Conservation (phyloP, 2,329 filamentous ascomycete species). For the Lecanicillium sp. region DNA sequence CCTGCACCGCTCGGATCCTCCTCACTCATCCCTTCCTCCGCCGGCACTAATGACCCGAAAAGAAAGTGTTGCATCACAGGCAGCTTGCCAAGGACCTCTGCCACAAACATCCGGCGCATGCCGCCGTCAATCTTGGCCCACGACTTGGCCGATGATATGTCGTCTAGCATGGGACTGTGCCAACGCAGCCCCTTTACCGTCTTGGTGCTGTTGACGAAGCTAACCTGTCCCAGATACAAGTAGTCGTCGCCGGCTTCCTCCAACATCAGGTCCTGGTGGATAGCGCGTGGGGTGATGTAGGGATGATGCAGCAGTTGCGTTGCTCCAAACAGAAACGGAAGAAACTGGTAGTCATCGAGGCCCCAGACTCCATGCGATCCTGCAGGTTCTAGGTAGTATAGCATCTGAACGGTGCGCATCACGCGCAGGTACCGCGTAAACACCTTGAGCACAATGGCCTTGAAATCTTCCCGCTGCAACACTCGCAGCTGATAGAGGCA, state of each 20-base stretch:
- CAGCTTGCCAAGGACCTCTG: constrained; percentile 84
- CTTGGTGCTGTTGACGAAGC: constrained; percentile 93
- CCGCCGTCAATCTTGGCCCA: constrained; percentile 92
- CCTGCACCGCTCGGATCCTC: constrained; percentile 42
- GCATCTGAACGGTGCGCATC: constrained; percentile 81
- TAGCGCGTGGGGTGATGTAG: constrained; percentile 68
- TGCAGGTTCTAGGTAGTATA: constrained; percentile 94
- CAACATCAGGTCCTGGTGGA: constrained; percentile 80
- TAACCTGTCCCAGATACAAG: constrained; percentile 85
- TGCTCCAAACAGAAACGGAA: constrained; percentile 91
- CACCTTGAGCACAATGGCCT: constrained; percentile 63
- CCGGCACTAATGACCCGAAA: constrained; percentile 79
- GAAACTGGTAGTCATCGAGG: constrained; percentile 92
- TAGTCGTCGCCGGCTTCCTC: constrained; percentile 81
- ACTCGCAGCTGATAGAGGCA: constrained; percentile 75
- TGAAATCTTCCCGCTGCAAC: constrained; percentile 59
- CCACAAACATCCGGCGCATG: constrained; percentile 95
- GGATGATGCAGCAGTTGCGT: constrained; percentile 80
- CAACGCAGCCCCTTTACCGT: constrained; percentile 89
- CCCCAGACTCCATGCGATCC: constrained; percentile 98
- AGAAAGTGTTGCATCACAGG: constrained; percentile 99
- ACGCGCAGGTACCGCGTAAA: constrained; percentile 76
- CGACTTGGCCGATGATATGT: constrained; percentile 82
- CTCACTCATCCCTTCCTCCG: constrained; percentile 71
- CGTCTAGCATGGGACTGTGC: constrained; percentile 98